These are phyloP conservation scores for Hirschfeldia incana DNA, from an alignment of 345 rosid species.

Conservation along the genomic window DNA sequence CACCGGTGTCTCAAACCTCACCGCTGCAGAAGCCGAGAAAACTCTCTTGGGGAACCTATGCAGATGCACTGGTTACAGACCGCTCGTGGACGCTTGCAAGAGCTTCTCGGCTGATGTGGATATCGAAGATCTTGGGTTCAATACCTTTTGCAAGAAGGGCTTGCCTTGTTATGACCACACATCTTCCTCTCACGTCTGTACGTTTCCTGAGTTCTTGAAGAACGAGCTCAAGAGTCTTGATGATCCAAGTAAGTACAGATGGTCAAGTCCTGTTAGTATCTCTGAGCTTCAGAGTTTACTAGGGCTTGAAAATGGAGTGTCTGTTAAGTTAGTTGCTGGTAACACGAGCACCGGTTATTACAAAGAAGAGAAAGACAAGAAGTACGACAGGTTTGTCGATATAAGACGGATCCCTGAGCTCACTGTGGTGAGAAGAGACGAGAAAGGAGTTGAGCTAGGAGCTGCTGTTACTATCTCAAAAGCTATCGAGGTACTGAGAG, in stretches of 20 bases:
- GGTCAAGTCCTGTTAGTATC: slow-evolving; percentile 57
- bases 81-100: slow-evolving; percentile 83
- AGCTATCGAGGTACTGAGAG: slow-evolving; percentile 60
- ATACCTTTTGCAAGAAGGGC: slow-evolving; percentile 67
- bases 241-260: slow-evolving; percentile 45
- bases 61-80: slow-evolving; percentile 91
- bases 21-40: slow-evolving; percentile 74
- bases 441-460: slow-evolving; percentile 64
- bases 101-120: slow-evolving; percentile 83
- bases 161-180: slow-evolving; percentile 52
- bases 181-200: slow-evolving; percentile 31
- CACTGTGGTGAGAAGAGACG: slow-evolving; percentile 47
- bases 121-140: slow-evolving; percentile 84
- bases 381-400: slow-evolving; percentile 57
- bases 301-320: slow-evolving; percentile 31
- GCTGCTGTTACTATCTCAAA: slow-evolving; percentile 76
- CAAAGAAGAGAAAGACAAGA: slow-evolving; percentile 50
- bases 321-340: slow-evolving; percentile 64
- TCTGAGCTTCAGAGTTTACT: slow-evolving; percentile 56
- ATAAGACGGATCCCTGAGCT: slow-evolving; percentile 64
- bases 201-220: slow-evolving; percentile 71
- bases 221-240: slow-evolving; percentile 47
- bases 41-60: slow-evolving; percentile 79
- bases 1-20: slow-evolving; percentile 70
- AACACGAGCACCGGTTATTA: slow-evolving; percentile 79